Evolutionary conservation across 148 eudicot species (phyloP), one percentile per base, ranked within the genome.

Genomic region (Vaccinium corymbosum): DNA sequence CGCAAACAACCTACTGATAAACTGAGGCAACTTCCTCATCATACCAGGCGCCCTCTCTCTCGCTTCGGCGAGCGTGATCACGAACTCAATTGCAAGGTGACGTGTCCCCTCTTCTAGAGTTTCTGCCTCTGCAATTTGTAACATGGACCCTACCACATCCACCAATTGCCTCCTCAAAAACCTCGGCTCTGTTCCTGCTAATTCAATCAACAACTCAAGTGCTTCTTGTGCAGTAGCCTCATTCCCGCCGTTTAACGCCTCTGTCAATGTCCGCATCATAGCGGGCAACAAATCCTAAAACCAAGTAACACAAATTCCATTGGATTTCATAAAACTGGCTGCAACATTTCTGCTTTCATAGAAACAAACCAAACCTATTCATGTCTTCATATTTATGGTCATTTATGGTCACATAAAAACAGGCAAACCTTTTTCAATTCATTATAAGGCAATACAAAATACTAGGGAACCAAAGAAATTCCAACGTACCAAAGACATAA

Each of bases 11-110:
- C 93, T 90, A 77, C 89, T 88, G 19, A 94, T 91, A 53, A 95
- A 95, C 84, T 95, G 98, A 0, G 98, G 98, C 86, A 95, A 74
- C 89, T 95, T 95, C 86, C 98, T 88, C 95, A 95, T 95, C 98
- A 95, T 95, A 19, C 98, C 98, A 5, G 98, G 98, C 1, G 98
- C 98, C 32, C 97, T 86, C 83, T 95, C 98, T 77, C 98, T 89
- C 0, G 98, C 98, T 85, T 95, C 98, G 0, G 98, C 95, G 14
- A 95, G 90, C 1, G 98, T 93, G 62, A 94, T 90, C 17, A 95
- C 95, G 76, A 95, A 95, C 84, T 95, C 98, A 4, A 95, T 84
- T 0, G 98, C 98, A n/a, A 95, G 86, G 84, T 95, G 98, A 2
- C 95, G 73, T 0, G 98, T 95, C n/a, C 98, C 98, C 82, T 95